Percentiles rank a stretch among this genome's conserved stretches.
These are phyloP conservation scores for Ceriops decandra DNA, from an alignment of 345 rosid species.

Conservation along the genomic window DNA sequence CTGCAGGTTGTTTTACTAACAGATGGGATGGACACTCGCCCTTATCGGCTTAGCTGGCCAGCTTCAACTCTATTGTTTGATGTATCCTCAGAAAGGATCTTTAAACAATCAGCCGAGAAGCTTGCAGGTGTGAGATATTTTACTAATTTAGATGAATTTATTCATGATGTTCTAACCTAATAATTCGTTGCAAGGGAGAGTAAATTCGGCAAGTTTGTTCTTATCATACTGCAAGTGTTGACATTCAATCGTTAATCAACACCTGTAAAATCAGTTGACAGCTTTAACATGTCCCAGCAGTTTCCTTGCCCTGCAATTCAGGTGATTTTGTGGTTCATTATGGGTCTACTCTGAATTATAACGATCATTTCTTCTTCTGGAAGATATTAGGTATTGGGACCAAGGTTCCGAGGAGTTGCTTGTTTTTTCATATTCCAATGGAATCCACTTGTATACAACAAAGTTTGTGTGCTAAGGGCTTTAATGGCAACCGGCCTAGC, in stretches of 20 bases:
- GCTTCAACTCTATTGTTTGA: conserved; percentile 76
- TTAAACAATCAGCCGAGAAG: conserved; percentile 47
- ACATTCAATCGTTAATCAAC: neutral
- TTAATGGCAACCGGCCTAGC: conserved; percentile 68
- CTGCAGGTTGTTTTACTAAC: conserved; percentile 82
- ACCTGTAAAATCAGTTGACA: too few species aligned
- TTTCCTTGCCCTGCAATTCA: neutral
- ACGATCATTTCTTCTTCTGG: conserved; percentile 24
- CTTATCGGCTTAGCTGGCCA: conserved; percentile 90
- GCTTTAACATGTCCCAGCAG: too few species aligned
- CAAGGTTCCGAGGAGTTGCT: conserved; percentile 64
- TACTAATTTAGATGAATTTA: conserved; percentile 1
- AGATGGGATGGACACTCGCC: conserved; percentile 95
- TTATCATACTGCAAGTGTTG: neutral
- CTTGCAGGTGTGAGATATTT: conserved; percentile 54
- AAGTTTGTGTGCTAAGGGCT: conserved; percentile 53
- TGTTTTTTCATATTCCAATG: conserved; percentile 65
- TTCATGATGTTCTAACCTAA: conserved; percentile 1
- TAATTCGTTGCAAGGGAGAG: neutral
- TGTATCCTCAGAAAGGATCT: conserved; percentile 62
- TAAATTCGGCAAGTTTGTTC: neutral
- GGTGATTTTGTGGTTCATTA: neutral
- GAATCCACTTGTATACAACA: conserved; percentile 47
- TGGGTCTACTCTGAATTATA: neutral
- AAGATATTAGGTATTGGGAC: conserved; percentile 73